phyloP scores from a whole-genome alignment of 768 basidiomycete genomes.

The Dacryopinax spathularia region DNA sequence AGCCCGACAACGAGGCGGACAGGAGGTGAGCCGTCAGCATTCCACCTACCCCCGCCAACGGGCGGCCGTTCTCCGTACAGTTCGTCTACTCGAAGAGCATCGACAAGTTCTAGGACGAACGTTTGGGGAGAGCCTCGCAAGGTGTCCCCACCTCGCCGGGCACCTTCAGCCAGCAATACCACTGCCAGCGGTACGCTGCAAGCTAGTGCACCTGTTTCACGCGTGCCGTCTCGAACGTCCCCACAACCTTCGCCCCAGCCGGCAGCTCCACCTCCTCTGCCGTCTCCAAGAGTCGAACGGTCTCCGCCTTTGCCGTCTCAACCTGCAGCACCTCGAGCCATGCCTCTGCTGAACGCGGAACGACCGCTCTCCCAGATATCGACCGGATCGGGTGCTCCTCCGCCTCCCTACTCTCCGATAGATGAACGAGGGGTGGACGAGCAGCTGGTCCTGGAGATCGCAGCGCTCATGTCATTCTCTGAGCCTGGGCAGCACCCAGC shows the following conservation, averaged over 20 bases:
- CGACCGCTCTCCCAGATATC: background rate
- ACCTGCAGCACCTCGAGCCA: too few species aligned
- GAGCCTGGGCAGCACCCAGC: background rate
- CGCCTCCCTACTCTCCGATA: background rate
- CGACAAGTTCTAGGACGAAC: background rate
- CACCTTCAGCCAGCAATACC: background rate
- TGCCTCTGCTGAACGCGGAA: background rate
- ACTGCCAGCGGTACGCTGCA: background rate
- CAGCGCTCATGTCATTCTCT: background rate
- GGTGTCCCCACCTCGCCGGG: background rate
- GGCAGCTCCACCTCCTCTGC: background rate
- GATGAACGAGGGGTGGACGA: too few species aligned
- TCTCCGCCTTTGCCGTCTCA: too few species aligned
- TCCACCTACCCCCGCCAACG: background rate
- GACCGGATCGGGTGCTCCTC: background rate
- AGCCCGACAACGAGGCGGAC: slow-evolving; percentile 4
- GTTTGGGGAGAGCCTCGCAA: background rate
- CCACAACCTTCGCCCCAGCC: background rate
- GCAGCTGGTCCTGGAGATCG: background rate
- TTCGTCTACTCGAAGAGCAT: background rate
- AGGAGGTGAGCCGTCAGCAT: background rate
- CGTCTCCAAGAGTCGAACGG: background rate
- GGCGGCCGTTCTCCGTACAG: background rate
- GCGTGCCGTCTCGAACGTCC: background rate
- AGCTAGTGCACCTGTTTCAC: background rate